Conservation (phyloP, 495 filamentous ascomycete species). For the Hypoxylon intermedium region DNA sequence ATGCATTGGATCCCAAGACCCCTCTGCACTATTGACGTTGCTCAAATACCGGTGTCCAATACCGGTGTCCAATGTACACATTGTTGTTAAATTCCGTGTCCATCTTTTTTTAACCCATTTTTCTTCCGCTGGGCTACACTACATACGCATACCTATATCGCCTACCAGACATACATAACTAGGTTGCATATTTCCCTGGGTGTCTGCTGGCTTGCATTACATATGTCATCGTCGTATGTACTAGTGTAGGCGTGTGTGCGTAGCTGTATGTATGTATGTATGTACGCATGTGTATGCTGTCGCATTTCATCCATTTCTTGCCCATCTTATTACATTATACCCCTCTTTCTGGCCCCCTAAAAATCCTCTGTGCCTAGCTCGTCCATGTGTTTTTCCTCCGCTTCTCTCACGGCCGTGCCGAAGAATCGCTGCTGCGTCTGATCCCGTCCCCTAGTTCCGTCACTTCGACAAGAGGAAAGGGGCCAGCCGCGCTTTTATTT, state of each 20-base stretch:
- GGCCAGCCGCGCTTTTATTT: conserved; percentile 39
- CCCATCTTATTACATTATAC: conserved; percentile 34
- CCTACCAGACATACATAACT: conserved; percentile 4
- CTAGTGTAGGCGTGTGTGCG: conserved; percentile 3
- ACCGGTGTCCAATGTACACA: conserved; percentile 6
- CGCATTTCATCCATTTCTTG: conserved; percentile 34
- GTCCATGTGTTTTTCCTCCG: conserved; percentile 18
- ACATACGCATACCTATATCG: neutral
- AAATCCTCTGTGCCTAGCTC: conserved; percentile 27
- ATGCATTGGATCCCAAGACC: neutral
- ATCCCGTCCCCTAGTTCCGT: conserved; percentile 33
- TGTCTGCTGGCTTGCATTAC: conserved; percentile 32
- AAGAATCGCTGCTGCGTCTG: conserved; percentile 30
- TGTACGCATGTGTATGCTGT: conserved; percentile 21
- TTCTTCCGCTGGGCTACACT: conserved; percentile 10
- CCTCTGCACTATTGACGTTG: neutral
- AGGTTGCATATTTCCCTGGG: conserved; percentile 21
- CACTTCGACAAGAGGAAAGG: conserved; percentile 30
- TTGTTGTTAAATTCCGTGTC: conserved; percentile 23
- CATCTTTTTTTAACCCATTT: conserved; percentile 28
- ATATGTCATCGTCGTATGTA: conserved; percentile 17
- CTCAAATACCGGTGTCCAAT: neutral
- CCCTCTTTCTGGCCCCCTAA: conserved; percentile 41
- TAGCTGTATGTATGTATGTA: conserved; percentile 12
- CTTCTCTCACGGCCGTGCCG: conserved; percentile 31